Evolutionary conservation across 148 eudicot species (phyloP).

Genomic region (Salicornia ramosissima): DNA sequence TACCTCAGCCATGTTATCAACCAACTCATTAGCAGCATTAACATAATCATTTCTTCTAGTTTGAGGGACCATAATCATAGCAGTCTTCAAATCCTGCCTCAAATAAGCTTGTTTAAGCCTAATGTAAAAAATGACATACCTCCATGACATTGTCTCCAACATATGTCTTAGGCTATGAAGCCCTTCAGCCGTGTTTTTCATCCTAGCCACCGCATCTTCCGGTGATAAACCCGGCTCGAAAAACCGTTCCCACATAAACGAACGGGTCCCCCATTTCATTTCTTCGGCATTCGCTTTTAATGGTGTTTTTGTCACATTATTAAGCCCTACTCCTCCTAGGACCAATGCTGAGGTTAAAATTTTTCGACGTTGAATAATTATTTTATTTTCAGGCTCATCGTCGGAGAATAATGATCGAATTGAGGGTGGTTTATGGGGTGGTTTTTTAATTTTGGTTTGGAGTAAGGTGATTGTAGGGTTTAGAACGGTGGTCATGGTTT

Average conservation of each 20-base stretch:
- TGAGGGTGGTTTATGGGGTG: conserved; percentile 16
- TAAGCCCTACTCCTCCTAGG: conserved; percentile 34
- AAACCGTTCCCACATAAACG: conserved; percentile 59
- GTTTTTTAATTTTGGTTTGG: conserved; percentile 35
- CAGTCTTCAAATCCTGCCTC: conserved; percentile 65
- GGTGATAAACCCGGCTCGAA: conserved; percentile 80
- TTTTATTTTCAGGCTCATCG: conserved; percentile 11
- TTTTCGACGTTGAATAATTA: conserved; percentile 38
- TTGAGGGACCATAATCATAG: conserved; percentile 46
- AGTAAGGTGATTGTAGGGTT: conserved; percentile 39
- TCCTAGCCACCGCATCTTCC: conserved; percentile 67
- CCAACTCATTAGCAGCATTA: conserved; percentile 66
- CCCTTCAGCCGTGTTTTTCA: conserved; percentile 71
- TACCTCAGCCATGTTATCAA: conserved; percentile 83
- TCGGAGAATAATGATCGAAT: conserved; percentile 21
- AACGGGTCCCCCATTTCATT: conserved; percentile 73
- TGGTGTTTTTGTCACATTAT: conserved; percentile 19
- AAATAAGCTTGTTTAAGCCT: conserved; percentile 66
- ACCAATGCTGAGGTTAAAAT: conserved; percentile 39
- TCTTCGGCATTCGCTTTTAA: conserved; percentile 48
- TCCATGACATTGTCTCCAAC: conserved; percentile 89
- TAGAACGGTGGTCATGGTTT: conserved; percentile 46
- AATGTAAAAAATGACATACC: conserved; percentile 70
- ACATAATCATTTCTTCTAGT: conserved; percentile 41
- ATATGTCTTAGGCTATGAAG: conserved; percentile 64